Conservation (phyloP, 352 stramenopile genomes). For the Phytopythium delawarense region DNA sequence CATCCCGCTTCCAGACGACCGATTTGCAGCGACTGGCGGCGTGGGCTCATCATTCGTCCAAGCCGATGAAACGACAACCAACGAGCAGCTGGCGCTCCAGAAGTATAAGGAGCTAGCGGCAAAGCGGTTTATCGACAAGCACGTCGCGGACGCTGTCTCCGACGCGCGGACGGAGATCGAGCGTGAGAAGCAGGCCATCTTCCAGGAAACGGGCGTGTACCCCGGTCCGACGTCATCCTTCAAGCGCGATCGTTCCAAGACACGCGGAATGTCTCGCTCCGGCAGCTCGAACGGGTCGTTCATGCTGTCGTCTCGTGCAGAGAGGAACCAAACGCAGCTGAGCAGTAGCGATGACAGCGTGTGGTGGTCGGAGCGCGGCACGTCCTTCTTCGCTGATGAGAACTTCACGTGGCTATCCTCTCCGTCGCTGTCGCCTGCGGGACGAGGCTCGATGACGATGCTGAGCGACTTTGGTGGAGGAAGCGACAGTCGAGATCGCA, state of each 20-base stretch:
- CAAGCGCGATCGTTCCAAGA: conserved; percentile 2
- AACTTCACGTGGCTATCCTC: conserved; percentile 37
- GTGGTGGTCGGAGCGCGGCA: conserved; percentile 43
- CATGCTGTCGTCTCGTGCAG: conserved; percentile 26
- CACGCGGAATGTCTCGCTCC: conserved; percentile 4
- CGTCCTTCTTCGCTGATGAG: conserved; percentile 34
- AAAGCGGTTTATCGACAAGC: conserved; percentile 73
- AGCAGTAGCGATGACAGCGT: conserved; percentile 32
- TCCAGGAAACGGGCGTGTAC: conserved; percentile 61
- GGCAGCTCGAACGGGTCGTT: conserved; percentile 18
- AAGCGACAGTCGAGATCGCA: neutral
- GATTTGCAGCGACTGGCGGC: conserved; percentile 6
- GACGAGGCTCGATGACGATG: neutral
- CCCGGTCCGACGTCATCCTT: conserved; percentile 27
- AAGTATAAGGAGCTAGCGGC: conserved; percentile 44
- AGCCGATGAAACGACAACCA: conserved; percentile 7
- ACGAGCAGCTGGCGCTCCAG: conserved; percentile 39
- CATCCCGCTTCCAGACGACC: conserved; percentile 20
- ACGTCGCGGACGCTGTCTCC: conserved; percentile 57
- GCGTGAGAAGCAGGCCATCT: conserved; percentile 58
- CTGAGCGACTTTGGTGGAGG: neutral
- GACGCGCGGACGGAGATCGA: conserved; percentile 68
- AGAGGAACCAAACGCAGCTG: conserved; percentile 24
- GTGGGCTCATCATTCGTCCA: neutral
- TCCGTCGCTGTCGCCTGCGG: conserved; percentile 7